Evolutionary conservation across 1,139 yeast species (phyloP).

Genomic region (Nakaseomyces nivariensis): DNA sequence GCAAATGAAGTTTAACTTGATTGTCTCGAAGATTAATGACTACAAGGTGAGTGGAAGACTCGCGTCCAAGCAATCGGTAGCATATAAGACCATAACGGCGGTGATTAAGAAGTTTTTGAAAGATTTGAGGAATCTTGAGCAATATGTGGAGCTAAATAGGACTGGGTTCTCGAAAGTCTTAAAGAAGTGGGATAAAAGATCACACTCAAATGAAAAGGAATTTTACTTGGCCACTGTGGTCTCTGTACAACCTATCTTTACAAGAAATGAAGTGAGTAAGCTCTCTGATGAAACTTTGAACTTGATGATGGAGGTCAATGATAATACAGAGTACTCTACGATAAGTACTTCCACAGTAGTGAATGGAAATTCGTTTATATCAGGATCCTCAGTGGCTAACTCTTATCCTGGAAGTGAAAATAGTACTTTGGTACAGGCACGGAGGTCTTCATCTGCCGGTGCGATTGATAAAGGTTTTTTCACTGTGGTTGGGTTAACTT

Average conservation of each 20-base stretch:
- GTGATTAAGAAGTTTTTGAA: slow-evolving; percentile 84
- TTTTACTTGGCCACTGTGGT: slow-evolving; percentile 85
- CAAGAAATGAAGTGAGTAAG: slow-evolving; percentile 75
- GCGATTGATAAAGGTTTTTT: slow-evolving; percentile 1
- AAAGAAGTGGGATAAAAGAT: slow-evolving; percentile 95
- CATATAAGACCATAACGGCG: slow-evolving; percentile 63
- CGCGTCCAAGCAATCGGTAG: slow-evolving; percentile 43
- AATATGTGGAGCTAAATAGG: slow-evolving; percentile 86
- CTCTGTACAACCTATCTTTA: slow-evolving; percentile 93
- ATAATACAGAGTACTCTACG: slow-evolving; percentile 69
- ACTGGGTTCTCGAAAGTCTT: slow-evolving; percentile 92
- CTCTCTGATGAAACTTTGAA: slow-evolving; percentile 53
- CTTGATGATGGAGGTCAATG: slow-evolving; percentile 73
- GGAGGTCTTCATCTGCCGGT: not conserved
- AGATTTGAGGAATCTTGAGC: slow-evolving; percentile 79
- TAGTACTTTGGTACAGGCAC: not conserved
- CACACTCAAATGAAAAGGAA: slow-evolving; percentile 90
- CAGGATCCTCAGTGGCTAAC: not conserved
- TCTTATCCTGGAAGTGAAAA: not conserved
- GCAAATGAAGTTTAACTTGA: slow-evolving; percentile 64
- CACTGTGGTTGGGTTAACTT: not conserved
- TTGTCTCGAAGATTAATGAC: slow-evolving; percentile 62
- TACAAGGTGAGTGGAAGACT: slow-evolving; percentile 39
- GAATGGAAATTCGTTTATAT: not conserved
- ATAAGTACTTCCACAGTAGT: slow-evolving; percentile 19